Base-by-base conservation (phyloP, 208 protist species). In the Trichomonas gallinae region DNA sequence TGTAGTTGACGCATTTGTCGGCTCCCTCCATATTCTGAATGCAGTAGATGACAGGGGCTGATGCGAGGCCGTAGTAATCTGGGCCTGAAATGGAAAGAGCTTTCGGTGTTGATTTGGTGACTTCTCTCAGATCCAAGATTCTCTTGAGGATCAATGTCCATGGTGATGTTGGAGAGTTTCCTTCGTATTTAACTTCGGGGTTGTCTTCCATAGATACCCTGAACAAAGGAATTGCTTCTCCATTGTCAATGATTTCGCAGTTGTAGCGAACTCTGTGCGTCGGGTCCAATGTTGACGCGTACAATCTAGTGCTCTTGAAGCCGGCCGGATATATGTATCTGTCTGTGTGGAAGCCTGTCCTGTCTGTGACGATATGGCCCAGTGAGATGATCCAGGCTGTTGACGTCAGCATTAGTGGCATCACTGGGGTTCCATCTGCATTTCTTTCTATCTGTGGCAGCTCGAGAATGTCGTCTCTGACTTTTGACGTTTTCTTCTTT, bases 131-230 rank as follows among this genome's bases (percentile, higher is more conserved):
- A 13, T 93, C 87, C 3, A 93, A 31, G 15, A 93, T 93, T 38
- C 87, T 48, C 26, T 93, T 93, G 0, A 93, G 31, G 13, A 93
- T 93, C 26, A 93, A 51, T 21, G 42, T 93, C 87, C 87, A 93
- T 34, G 87, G 87, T 17, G 87, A 93, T 93, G 87, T 93, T 58
- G 87, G 87, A 17, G 87, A 93, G n/a, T 93, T 93, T 51, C 87
- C 87, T 93, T 93, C 87, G 17, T 93, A 93, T 38, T 93, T 51
- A 58, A 93, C 45, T 48, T 93, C 87, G n/a, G 87, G 87, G 46
- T 93, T 23, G 13, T 93, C 87, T 48, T 93, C 87, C 87, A 93
- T 93, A 9, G 87, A 48, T 6, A 93, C 87, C 51, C 87, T 48
- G 46, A 93, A 93, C 1, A 93, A 21, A 51, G 87, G 87, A 93